Base-by-base conservation (phyloP, 2,329 filamentous ascomycete species). In the Epichloe brachyelytri region DNA sequence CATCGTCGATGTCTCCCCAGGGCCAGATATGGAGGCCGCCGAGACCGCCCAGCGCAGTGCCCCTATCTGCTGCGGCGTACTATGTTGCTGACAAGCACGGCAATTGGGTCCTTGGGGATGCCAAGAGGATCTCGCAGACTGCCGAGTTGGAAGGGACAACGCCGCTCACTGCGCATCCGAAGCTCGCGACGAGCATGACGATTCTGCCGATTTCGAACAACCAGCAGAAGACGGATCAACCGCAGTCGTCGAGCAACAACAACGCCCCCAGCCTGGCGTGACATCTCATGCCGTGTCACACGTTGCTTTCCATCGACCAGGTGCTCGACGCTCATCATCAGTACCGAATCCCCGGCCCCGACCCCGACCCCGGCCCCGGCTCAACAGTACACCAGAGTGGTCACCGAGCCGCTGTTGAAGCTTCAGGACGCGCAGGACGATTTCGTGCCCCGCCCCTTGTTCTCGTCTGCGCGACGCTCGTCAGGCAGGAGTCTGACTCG, bases 51-150 rank as follows among this genome's bases (percentile, higher is more conserved):
- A 68, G 71, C 2, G 65, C 65, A 2, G 71, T 69, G 19, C 71
- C 74, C 1, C 63, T 67, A 40, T 72, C 73, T 2, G 71, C 71
- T 0, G 67, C 69, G 2, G 69, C 71, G 0, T 69, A 71, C 43
- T 79, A 77, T 55, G 68, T 77, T 45, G 70, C 75, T 36, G 75
- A 79, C 58, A 72, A 68, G 59, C 67, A 68, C 55, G 73, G 75
- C 1, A 78, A 79, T 58, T 79, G 76, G 76, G 68, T 76, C 15
- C 65, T 77, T 7, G 68, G 68, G 37, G 71, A 71, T 53, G 56
- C 65, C 5, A 63, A 63, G 43, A 62, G 62, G 37, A 57, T 59
- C 17, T 56, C 57, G 37, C 54, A 59, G 46, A 52, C 61, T 43
- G 61, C 59, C 19, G 62, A 63, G 54, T 56, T 62, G 34, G 54